A percentile compares a stretch with the other conserved stretches of the same genome.
These are phyloP conservation scores for Xerocomus potaroensis DNA, from an alignment of 768 basidiomycete genomes.

Conservation along the genomic window DNA sequence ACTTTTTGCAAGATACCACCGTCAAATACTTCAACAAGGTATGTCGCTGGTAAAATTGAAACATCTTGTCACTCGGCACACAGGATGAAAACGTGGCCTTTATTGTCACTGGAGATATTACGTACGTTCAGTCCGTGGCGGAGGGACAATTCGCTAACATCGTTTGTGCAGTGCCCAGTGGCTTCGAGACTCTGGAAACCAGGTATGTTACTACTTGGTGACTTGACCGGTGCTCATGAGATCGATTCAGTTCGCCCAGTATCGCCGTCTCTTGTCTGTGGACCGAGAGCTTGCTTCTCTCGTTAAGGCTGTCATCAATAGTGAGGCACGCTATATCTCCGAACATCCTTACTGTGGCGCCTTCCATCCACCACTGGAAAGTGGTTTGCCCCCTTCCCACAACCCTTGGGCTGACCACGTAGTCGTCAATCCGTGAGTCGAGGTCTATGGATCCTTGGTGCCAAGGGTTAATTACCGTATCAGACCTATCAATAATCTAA, in stretches of 20 bases:
- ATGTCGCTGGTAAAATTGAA: neutral
- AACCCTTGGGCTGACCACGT: slow-evolving; percentile 71
- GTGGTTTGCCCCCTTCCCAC: slow-evolving; percentile 55
- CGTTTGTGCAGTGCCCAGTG: slow-evolving; percentile 60
- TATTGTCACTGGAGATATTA: slow-evolving; percentile 79
- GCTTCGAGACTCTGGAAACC: slow-evolving; percentile 80
- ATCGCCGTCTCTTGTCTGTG: slow-evolving; percentile 50
- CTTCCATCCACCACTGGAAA: slow-evolving; percentile 78
- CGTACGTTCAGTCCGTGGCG: slow-evolving; percentile 41
- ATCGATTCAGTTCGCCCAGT: slow-evolving; percentile 59
- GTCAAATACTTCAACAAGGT: slow-evolving; percentile 71
- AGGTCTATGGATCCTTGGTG: neutral
- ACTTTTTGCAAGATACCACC: slow-evolving; percentile 56
- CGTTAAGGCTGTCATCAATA: slow-evolving; percentile 80
- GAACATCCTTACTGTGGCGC: slow-evolving; percentile 76
- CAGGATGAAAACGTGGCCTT: slow-evolving; percentile 70
- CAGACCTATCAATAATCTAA: slow-evolving; percentile 64
- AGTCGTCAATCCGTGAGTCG: slow-evolving; percentile 65
- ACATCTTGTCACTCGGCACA: slow-evolving; percentile 5
- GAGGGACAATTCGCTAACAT: slow-evolving; percentile 5
- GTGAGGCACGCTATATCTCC: slow-evolving; percentile 68
- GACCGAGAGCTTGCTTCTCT: slow-evolving; percentile 59
- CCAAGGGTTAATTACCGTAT: neutral
- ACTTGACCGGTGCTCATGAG: neutral
- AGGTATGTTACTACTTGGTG: slow-evolving; percentile 37